Percentiles rank a stretch among this genome's conserved stretches.
These are phyloP conservation scores for Bathelium albidoporum DNA, from an alignment of 495 filamentous ascomycete genomes.

Conservation along the genomic window DNA sequence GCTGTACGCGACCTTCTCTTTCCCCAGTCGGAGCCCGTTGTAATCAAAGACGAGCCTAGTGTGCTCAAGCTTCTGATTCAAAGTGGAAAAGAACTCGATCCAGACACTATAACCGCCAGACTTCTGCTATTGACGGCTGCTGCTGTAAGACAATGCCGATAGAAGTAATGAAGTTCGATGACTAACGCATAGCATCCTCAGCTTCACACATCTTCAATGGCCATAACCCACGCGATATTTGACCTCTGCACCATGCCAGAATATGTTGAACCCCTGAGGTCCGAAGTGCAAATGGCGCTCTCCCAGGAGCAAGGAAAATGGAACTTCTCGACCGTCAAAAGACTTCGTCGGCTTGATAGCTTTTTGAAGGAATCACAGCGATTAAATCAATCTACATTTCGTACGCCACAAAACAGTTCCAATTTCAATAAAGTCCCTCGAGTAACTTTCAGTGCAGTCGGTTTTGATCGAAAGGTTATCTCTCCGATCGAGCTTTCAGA, in stretches of 20 bases:
- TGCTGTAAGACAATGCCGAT: background rate
- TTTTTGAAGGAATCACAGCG: background rate
- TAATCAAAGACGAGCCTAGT: background rate
- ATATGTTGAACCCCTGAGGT: background rate
- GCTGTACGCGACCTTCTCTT: background rate
- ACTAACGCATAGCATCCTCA: background rate
- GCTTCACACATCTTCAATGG: background rate
- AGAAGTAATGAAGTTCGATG: background rate
- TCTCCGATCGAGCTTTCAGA: background rate
- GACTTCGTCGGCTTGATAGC: background rate
- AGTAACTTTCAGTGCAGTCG: background rate
- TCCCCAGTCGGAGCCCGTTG: background rate
- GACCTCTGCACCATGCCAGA: background rate
- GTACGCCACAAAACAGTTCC: background rate
- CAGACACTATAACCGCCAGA: background rate
- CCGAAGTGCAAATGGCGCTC: background rate
- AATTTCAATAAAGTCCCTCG: no score
- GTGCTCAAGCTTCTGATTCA: background rate
- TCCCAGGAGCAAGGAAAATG: background rate
- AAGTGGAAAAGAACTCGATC: background rate
- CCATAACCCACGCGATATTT: background rate
- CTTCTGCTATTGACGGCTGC: background rate
- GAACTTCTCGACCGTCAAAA: background rate
- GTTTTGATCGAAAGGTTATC: background rate
- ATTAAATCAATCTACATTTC: background rate